Percentiles rank a stretch among this genome's conserved stretches.
phyloP scores from a whole-genome alignment of 2,329 filamentous ascomycete species.

The Botrytis deweyae region DNA sequence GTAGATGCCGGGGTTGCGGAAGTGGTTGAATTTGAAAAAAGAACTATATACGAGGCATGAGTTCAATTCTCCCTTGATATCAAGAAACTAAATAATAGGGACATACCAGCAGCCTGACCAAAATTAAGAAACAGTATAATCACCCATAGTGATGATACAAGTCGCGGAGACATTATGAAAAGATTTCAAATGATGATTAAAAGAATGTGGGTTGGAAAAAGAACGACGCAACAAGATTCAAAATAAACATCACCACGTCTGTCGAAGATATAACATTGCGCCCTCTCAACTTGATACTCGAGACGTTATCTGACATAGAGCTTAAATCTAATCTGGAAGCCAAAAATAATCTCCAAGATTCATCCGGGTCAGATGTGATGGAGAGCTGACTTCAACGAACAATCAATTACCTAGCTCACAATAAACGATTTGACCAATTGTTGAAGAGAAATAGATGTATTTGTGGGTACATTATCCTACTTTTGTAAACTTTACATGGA shows the following conservation, averaged over 20 bases:
- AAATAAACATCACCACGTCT: neutral
- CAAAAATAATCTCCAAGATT: neutral
- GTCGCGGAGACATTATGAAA: neutral
- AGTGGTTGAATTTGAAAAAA: neutral
- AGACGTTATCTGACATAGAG: neutral
- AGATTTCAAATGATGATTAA: neutral
- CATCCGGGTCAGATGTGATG: neutral
- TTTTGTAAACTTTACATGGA: neutral
- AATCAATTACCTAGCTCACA: neutral
- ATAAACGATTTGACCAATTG: neutral
- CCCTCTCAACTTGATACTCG: neutral
- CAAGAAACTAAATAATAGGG: neutral
- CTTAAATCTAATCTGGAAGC: neutral
- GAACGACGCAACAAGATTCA: conserved; percentile 2
- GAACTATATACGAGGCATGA: neutral
- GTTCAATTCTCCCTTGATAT: neutral
- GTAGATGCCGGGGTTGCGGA: neutral
- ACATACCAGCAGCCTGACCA: conserved; percentile 9
- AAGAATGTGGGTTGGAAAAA: conserved; percentile 11
- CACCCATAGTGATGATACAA: neutral
- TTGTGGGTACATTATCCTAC: neutral
- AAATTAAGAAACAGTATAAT: neutral
- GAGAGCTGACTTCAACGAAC: neutral
- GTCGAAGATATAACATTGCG: conserved; percentile 2
- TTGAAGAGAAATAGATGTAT: neutral